Evolutionary conservation across 208 protist genomes (phyloP), one percentile per base, ranked within the genome.

Genomic region (Leishmania martiniquensis): DNA sequence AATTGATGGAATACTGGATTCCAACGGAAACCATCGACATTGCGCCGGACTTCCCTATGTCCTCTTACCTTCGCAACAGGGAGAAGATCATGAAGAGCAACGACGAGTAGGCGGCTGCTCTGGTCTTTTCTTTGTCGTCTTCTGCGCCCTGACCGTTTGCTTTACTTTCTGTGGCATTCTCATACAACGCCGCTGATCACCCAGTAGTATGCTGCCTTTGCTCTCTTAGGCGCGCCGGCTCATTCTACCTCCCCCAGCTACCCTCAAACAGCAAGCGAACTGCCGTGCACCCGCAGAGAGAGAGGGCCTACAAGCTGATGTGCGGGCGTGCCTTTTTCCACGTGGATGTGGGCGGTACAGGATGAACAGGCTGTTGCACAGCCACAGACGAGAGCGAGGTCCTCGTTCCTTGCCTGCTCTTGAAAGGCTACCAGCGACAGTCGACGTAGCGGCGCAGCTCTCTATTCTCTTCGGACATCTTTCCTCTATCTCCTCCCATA

Each of bases 41-140:
- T 51, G 97, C 96, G 1, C 91, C 93, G 32, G 96, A 98, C 81
- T 98, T 98, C 72, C 97, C 97, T 10, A 89, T 96, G 78, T 82
- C 88, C 42, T 77, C 92, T 17, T 97, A 95, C 66, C 59, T 86
- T 1, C 85, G 84, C 57, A 94, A 97, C 72, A 85, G 90, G 63
- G 91, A 97, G 77, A 97, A 95, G 70, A 85, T 97, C 9, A 90
- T 85, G 65, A 84, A 84, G 63, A 72, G 81, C 47, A 70, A 49
- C 32, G 13, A 59, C 13, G 17, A 72, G 12, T 72, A 75, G 52
- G 6, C 20, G 13, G 69, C 15, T 25, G 45, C 29, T 54, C 2
- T 52, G 69, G 25, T 81, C 57, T 80, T 34, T 66, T 65, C 75
- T 22, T 72, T 47, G 32, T 73, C 72, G 47, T 78, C 54, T 72